Percentiles rank a stretch among this genome's conserved stretches.
Conservation (phyloP, 495 filamentous ascomycete genomes). For the Penicillium bovifimosum region DNA sequence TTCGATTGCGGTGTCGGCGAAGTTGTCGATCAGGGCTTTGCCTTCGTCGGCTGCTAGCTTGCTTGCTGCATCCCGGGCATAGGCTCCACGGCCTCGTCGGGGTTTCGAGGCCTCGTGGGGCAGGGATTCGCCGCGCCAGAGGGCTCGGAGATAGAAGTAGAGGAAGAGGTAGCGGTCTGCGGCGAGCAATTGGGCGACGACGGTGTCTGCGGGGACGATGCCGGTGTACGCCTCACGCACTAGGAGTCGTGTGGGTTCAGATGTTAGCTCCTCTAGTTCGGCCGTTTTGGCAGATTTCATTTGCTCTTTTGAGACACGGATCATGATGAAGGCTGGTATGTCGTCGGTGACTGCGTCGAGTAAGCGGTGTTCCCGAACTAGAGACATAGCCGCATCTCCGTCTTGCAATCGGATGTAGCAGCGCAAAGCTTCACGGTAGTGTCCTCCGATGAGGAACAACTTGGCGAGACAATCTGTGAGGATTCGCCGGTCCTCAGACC, state of each 20-base stretch:
- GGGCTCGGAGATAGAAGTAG: slow-evolving; percentile 82
- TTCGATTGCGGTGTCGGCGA: slow-evolving; percentile 77
- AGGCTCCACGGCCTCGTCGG: slow-evolving; percentile 33
- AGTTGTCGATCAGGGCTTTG: slow-evolving; percentile 72
- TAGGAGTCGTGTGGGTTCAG: slow-evolving; percentile 77
- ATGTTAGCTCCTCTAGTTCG: slow-evolving; percentile 70
- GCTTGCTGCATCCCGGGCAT: slow-evolving; percentile 37
- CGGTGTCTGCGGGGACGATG: slow-evolving; percentile 69
- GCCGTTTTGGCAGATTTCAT: slow-evolving; percentile 56
- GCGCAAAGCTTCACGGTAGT: slow-evolving; percentile 73
- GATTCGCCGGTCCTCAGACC: slow-evolving; percentile 77
- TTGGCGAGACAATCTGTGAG: slow-evolving; percentile 78
- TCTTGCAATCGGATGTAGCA: slow-evolving; percentile 89
- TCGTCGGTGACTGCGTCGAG: slow-evolving; percentile 83
- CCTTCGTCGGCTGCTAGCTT: slow-evolving; percentile 54
- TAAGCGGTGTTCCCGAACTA: slow-evolving; percentile 79
- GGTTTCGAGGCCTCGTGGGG: slow-evolving; percentile 35
- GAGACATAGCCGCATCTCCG: slow-evolving; percentile 76
- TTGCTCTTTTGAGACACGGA: slow-evolving; percentile 74
- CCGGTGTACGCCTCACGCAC: slow-evolving; percentile 88
- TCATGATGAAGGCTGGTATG: slow-evolving; percentile 78
- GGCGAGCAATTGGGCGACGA: slow-evolving; percentile 66
- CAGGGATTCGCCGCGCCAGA: slow-evolving; percentile 70
- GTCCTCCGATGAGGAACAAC: slow-evolving; percentile 71
- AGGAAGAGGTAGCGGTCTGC: slow-evolving; percentile 60